Base-by-base conservation (phyloP, 805 yeast species). In the Tetrapisispora namnaoensis region DNA sequence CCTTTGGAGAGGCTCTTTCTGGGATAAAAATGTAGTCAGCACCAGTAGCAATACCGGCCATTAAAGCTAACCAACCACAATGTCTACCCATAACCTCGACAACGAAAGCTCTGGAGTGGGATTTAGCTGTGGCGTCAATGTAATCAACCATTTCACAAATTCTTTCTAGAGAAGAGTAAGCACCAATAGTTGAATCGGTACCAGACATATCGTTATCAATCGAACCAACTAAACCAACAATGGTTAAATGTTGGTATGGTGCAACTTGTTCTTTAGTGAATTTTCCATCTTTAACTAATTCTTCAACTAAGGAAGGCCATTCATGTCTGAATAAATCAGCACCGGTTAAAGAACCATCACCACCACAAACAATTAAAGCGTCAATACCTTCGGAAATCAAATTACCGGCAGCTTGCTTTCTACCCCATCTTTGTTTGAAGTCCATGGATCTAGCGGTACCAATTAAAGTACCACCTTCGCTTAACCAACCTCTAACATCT, bases 31-130 rank as follows among this genome's bases (percentile, higher is more conserved):
- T 84, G 66, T 80, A 89, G 70, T 93, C 99, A 2, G 99, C 98
- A 60, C 93, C 86, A 28, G 97, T 87, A 41, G 98, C 89, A 53
- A 91, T 83, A 62, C 98, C 99, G 4, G 99, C 95, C 93, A 89
- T 90, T 57, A 93, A 73, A 1, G 95, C 98, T 59, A 93, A 77
- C 99, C 99, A 93, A 54, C 99, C 99, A 75, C 99, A 93, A 68
- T 93, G 97, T 64, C 99, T 81, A 53, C 99, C 99, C 99, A 93
- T 93, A 38, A 93, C 99, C 67, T 93, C 99, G 51, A 93, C 86
- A 41, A 93, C 96, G 66, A 93, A 93, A 8, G 99, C 99, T 62
- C 99, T 80, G 14, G 96, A 87, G 68, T 93, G 99, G 2, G 98
- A 91, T 56, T 86, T 80, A 17, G 99, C 99, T 36, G 99, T 93